Base-by-base conservation (phyloP, 176 grass and related monocot species). In the Avena insularis region DNA sequence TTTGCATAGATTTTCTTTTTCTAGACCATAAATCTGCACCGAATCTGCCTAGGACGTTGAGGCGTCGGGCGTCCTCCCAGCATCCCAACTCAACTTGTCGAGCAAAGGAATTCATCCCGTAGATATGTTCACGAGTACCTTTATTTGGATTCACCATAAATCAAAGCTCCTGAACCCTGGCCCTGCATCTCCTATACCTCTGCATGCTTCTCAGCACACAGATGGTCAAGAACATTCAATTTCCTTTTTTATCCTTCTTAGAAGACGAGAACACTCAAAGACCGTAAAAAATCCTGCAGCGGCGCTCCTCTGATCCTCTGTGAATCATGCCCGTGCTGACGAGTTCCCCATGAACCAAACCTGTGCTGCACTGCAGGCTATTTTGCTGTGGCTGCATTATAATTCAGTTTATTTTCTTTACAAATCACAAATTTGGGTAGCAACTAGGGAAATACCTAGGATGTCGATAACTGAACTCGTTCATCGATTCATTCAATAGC, bases 81-180 rank as follows among this genome's bases (percentile, higher is more conserved):
- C 47, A 79, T 13, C n/a, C 27, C 54, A 81, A 11, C 43, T 66
- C 27, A 78, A 38, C 35, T 63, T 56, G 60, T 88, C 82, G 47
- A 71, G 29, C 40, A 43, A 33, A 33, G 31, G 31, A 33, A 43
- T 43, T 43, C 40, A 8, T 43, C 6, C 6, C 5, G 40, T 43
- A 43, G 6, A 43, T 43, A 43, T 6, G 40, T 43, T 43, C 40
- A 43, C 6, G 40, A 43, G 40, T 8, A 16, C 7, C 7, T 58
- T 58, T 19, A 58, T 13, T 14, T 51, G 3, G 49, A 51, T 12
- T 2, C 49, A 51, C 11, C 12, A 13, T 4, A 51, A 51, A 51
- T 58, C 56, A 8, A 2, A 58, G 56, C 56, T 58, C 16, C 56
- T 58, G 17, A 58, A 58, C 56, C 56, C 53, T 56, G 53, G 0